phyloP scores from a whole-genome alignment of 371 early-diverging fungal species.

The Mucor mucedo region DNA sequence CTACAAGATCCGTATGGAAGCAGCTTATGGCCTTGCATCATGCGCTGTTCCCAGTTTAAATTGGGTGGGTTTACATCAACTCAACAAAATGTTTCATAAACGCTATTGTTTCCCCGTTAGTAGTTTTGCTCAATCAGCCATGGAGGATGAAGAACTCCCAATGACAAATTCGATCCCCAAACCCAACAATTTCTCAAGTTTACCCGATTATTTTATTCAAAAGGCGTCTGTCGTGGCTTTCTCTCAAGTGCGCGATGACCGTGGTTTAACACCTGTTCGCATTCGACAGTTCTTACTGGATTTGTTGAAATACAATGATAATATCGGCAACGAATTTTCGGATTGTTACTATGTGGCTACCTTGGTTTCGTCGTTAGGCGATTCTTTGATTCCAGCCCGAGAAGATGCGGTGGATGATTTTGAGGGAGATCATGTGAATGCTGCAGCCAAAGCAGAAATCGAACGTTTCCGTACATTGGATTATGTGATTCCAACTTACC shows the following conservation, averaged over 20 bases:
- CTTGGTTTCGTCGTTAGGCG: constrained; percentile 74
- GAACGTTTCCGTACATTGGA: constrained; percentile 83
- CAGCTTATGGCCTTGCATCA: constrained; percentile 85
- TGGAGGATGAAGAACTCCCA: constrained; percentile 47
- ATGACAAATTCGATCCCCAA: constrained; percentile 70
- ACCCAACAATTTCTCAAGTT: constrained; percentile 83
- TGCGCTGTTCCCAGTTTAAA: constrained; percentile 63
- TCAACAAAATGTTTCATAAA: constrained; percentile 77
- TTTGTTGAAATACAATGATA: constrained; percentile 88
- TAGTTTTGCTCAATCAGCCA: constrained; percentile 18
- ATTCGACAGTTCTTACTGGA: constrained; percentile 75
- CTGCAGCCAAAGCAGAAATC: constrained; percentile 72
- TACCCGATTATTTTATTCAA: constrained; percentile 89
- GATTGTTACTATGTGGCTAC: constrained; percentile 82
- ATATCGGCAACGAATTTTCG: constrained; percentile 85
- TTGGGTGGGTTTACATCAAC: constrained; percentile 77
- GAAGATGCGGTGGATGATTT: constrained; percentile 46
- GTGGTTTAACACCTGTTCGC: constrained; percentile 69
- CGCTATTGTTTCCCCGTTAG: constrained; percentile 69
- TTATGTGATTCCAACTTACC: constrained; percentile 83
- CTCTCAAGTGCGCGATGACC: constrained; percentile 67
- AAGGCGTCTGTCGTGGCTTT: constrained; percentile 82
- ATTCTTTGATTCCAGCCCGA: constrained; percentile 64
- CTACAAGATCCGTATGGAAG: constrained; percentile 93
- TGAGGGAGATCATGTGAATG: constrained; percentile 58